A percentile compares a stretch with the other conserved stretches of the same genome.
Conservation (phyloP, 2,329 filamentous ascomycete genomes). For the Cladosporium sp. region DNA sequence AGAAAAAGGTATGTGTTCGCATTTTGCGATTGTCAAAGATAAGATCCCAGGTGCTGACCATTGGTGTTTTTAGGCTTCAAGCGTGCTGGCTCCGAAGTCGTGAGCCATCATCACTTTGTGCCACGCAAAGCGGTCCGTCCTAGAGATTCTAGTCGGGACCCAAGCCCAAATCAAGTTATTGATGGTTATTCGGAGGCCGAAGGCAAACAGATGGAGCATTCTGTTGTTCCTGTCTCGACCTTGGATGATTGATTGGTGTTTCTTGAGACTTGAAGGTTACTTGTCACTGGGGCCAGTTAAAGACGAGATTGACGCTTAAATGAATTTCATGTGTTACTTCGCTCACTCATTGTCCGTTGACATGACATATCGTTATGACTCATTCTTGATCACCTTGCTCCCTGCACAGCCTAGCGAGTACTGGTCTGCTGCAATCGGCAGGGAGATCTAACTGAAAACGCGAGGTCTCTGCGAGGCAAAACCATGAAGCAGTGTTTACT, state of each 20-base stretch:
- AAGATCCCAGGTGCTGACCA: background rate
- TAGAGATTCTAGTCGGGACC: constrained; percentile 6
- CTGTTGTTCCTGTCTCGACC: background rate
- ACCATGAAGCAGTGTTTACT: too few species aligned
- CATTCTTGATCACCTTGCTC: too few species aligned
- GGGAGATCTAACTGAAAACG: too few species aligned
- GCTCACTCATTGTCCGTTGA: too few species aligned
- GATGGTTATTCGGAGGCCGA: background rate
- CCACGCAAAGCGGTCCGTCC: constrained; percentile 1
- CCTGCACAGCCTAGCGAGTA: too few species aligned
- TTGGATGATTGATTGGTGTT: background rate
- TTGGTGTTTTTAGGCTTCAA: constrained; percentile 12
- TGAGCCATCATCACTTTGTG: constrained; percentile 13
- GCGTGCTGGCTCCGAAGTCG: constrained; percentile 12
- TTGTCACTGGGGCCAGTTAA: too few species aligned
- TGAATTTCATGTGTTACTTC: too few species aligned
- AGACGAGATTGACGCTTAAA: too few species aligned
- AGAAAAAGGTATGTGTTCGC: constrained; percentile 13
- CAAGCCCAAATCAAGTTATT: background rate
- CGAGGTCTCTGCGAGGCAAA: too few species aligned
- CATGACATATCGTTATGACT: too few species aligned
- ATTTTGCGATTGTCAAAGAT: too few species aligned
- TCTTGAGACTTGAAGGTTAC: background rate
- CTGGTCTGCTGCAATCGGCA: too few species aligned
- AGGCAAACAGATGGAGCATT: background rate